phyloP scores from a whole-genome alignment of 768 basidiomycete species.

The Psilocybe subaeruginosa region DNA sequence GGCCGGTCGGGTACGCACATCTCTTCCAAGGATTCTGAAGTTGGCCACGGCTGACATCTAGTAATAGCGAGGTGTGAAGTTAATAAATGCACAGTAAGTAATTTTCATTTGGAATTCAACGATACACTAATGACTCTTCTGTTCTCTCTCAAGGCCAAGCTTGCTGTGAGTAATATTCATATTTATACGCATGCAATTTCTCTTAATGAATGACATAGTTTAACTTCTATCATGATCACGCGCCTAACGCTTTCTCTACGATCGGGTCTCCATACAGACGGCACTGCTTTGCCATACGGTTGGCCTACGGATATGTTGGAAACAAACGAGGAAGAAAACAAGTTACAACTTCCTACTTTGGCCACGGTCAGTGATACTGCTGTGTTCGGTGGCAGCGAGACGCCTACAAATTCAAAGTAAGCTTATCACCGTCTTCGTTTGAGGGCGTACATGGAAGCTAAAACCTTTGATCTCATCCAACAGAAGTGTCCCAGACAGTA shows the following conservation, averaged over 20 bases:
- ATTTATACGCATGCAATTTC: neutral
- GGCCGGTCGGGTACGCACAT: constrained; percentile 18
- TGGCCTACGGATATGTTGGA: constrained; percentile 6
- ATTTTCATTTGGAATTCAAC: neutral
- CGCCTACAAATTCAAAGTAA: neutral
- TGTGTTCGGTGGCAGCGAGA: neutral
- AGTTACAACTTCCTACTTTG: neutral
- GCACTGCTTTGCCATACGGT: neutral
- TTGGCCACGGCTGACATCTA: neutral
- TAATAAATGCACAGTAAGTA: constrained; percentile 32
- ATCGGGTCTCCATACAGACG: neutral
- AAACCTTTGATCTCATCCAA: too few species aligned
- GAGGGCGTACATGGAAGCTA: neutral
- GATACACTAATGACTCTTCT: neutral
- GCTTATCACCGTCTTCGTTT: neutral
- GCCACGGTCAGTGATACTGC: neutral
- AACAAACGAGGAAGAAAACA: neutral
- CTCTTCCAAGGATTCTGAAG: neutral
- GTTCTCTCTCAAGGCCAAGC: constrained; percentile 22
- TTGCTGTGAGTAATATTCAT: constrained; percentile 14
- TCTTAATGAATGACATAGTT: constrained; percentile 13
- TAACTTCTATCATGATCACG: constrained; percentile 33
- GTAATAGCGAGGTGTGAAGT: constrained; percentile 26
- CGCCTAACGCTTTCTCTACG: constrained; percentile 31
- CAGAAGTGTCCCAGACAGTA: too few species aligned